Conservation (phyloP, 768 basidiomycete species). For the Asterophora parasitica region DNA sequence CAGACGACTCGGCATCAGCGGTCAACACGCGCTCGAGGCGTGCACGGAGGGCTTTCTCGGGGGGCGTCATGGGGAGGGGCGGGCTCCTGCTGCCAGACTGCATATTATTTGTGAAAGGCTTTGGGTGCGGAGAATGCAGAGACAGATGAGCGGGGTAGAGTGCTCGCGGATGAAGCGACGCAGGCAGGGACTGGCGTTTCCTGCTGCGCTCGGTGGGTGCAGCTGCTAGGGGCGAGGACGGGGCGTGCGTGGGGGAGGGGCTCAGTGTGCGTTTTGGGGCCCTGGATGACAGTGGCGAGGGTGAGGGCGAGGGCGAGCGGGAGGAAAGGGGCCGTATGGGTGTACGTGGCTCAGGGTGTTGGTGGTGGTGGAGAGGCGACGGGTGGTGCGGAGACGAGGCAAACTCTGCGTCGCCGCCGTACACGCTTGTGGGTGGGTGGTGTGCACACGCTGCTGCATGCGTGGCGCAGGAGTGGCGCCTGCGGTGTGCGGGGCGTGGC, state of each 20-base stretch:
- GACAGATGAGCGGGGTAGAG: neutral
- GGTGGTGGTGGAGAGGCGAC: neutral
- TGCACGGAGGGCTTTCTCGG: conserved; percentile 49
- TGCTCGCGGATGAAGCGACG: conserved; percentile 6
- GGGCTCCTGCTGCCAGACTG: too few species aligned
- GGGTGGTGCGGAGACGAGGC: conserved; percentile 14
- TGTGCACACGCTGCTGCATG: conserved; percentile 19
- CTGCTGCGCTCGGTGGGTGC: neutral
- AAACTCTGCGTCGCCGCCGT: too few species aligned
- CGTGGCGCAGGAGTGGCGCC: neutral
- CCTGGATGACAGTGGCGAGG: neutral
- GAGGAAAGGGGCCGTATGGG: conserved; percentile 15
- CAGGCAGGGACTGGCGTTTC: conserved; percentile 12
- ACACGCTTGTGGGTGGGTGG: too few species aligned
- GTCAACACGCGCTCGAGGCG: conserved; percentile 49
- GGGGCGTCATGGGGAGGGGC: conserved; percentile 34
- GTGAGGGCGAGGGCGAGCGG: conserved; percentile 4
- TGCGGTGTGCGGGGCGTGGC: neutral
- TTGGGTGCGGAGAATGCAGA: too few species aligned
- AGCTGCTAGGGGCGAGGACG: too few species aligned
- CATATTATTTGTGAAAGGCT: too few species aligned
- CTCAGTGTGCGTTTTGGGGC: conserved; percentile 9
- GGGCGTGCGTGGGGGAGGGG: neutral
- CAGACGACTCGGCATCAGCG: conserved; percentile 4
- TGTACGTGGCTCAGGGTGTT: conserved; percentile 1